phyloP scores from a whole-genome alignment of 108 stramenopile genomes.

The Skeletonema potamos region DNA sequence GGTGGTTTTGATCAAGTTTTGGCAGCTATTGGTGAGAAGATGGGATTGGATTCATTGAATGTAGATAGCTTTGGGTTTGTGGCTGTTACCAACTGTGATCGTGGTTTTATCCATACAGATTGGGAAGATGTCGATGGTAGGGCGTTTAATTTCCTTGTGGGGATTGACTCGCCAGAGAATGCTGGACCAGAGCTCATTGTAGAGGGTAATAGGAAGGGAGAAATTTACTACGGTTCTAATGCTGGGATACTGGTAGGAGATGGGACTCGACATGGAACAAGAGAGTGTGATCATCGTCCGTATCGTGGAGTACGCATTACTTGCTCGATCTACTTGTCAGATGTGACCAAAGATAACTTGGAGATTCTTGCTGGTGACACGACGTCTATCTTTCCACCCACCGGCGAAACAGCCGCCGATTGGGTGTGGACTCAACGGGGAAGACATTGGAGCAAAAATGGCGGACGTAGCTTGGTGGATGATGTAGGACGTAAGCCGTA shows the following conservation, averaged over 20 bases:
- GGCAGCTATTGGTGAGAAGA: constrained; percentile 50
- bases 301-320: constrained; percentile 47
- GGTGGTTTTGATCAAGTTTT: constrained; percentile 69
- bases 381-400: constrained; percentile 34
- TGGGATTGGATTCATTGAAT: constrained; percentile 53
- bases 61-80: constrained; percentile 67
- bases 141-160: constrained; percentile 66
- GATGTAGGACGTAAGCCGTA: constrained; percentile 27
- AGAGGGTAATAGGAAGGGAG: constrained; percentile 28
- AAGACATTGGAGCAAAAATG: constrained; percentile 39
- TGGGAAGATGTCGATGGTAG: constrained; percentile 53
- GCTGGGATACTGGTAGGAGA: constrained; percentile 61
- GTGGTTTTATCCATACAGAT: constrained; percentile 63
- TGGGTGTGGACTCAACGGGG: constrained; percentile 45
- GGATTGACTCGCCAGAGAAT: constrained; percentile 46
- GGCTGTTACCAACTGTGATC: constrained; percentile 49
- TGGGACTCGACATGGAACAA: constrained; percentile 55
- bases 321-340: constrained; percentile 57
- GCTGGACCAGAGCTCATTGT: constrained; percentile 66
- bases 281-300: constrained; percentile 55
- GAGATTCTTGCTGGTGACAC: constrained; percentile 26
- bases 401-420: constrained; percentile 18
- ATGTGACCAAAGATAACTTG: constrained; percentile 45
- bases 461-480: constrained; percentile 21
- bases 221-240: constrained; percentile 46